Evolutionary conservation across 768 basidiomycete species (phyloP).

Genomic region (Boletus eberwhitei): DNA sequence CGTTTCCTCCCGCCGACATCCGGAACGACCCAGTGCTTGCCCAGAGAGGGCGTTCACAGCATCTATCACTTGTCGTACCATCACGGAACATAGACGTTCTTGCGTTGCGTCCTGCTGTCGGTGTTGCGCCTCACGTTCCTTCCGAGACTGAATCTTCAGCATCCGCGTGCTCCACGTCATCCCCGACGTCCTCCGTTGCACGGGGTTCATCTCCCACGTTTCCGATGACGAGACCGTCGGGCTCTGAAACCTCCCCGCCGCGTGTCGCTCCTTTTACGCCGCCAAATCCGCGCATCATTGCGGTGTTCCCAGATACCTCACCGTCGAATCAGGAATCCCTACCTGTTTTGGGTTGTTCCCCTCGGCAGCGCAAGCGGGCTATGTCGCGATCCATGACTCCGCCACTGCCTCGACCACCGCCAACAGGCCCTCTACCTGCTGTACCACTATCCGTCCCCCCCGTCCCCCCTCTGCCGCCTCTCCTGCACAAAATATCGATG

Average conservation of each 20-base stretch:
- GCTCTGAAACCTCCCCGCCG: neutral
- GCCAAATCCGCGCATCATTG: slow-evolving; percentile 2
- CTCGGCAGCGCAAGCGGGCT: slow-evolving; percentile 20
- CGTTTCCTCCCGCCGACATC: neutral
- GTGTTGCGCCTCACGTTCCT: slow-evolving; percentile 18
- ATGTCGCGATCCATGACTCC: slow-evolving; percentile 26
- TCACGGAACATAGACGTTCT: neutral
- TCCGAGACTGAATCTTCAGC: slow-evolving; percentile 17
- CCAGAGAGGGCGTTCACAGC: slow-evolving; percentile 9
- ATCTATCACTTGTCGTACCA: slow-evolving; percentile 17
- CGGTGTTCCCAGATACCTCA: slow-evolving; percentile 1
- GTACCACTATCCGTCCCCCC: slow-evolving; percentile 23
- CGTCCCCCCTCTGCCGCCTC: slow-evolving; percentile 27
- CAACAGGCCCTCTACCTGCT: slow-evolving; percentile 29
- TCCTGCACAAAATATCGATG: slow-evolving; percentile 16
- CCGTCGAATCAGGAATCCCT: slow-evolving; percentile 21
- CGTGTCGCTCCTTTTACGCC: neutral
- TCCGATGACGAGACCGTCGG: neutral
- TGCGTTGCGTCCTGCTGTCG: slow-evolving; percentile 19
- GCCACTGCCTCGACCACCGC: slow-evolving; percentile 27
- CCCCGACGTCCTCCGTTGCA: slow-evolving; percentile 11
- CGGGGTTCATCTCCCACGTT: slow-evolving; percentile 2
- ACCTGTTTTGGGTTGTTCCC: slow-evolving; percentile 6
- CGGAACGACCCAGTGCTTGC: neutral
- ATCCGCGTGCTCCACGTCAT: slow-evolving; percentile 9